phyloP scores from a whole-genome alignment of 2,329 filamentous ascomycete species.

The Cladosporium colombiae region DNA sequence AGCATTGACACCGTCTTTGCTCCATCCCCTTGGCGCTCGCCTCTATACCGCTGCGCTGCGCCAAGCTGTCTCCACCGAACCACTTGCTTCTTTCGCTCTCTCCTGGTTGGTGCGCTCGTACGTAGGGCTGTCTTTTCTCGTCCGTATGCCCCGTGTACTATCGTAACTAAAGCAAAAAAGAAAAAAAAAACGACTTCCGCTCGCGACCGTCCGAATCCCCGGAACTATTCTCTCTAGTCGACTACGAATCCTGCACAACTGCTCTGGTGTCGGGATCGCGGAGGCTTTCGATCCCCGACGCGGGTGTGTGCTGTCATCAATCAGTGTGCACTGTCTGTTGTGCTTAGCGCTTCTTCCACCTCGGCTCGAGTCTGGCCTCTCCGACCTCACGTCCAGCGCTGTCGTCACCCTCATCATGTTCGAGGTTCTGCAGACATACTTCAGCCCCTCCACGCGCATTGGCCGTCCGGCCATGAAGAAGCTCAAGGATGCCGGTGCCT shows the following conservation, averaged over 20 bases:
- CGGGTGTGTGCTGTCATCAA: not conserved
- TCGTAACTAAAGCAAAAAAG: not conserved
- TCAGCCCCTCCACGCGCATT: constrained; percentile 14
- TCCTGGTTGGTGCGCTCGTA: constrained; percentile 7
- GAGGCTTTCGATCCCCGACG: not conserved
- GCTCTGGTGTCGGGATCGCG: not conserved
- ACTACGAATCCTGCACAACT: not conserved
- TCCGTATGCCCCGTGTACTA: not conserved
- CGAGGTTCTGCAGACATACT: constrained; percentile 16
- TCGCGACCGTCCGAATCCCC: not conserved
- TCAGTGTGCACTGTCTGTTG: not conserved
- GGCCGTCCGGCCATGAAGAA: constrained; percentile 13
- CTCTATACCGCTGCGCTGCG: not conserved
- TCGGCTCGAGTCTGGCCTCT: not conserved
- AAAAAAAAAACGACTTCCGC: too few relatives aligned
- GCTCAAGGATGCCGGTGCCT: not conserved
- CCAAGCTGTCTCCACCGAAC: not conserved
- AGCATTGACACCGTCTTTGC: constrained; percentile 2
- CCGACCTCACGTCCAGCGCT: not conserved
- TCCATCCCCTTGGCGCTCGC: not conserved
- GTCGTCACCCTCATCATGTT: constrained; percentile 5
- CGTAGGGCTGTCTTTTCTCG: not conserved
- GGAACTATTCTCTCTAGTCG: not conserved
- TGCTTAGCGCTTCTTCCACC: not conserved
- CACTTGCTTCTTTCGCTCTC: not conserved